Evolutionary conservation across 768 basidiomycete species (phyloP), one percentile per base, ranked within the genome.

Genomic region (Phallus indusiatus): DNA sequence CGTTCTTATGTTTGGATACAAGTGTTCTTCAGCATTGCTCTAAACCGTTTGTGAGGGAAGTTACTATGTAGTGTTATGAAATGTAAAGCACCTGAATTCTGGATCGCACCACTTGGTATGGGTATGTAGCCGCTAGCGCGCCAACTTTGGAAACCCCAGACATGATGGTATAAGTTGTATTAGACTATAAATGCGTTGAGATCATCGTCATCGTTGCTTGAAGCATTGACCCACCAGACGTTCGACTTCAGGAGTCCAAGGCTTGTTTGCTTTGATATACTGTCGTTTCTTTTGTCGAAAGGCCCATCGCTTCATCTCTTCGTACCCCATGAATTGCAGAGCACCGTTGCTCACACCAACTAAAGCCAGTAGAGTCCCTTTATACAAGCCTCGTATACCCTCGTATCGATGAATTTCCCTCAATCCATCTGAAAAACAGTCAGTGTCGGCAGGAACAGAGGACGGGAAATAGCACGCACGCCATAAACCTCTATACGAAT

Each of bases 21-120:
- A 63, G 47, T 81, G 78, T 21, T 73, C 65, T 50, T 81, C 83
- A 16, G 82, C 81, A 60, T 86, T 82, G 64, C 88, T 86, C 87
- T 90, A 60, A 53, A 51, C 18, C 16, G 17, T 12, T 10, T 1
- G 16, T 42, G 35, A 51, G 21, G 18, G 18, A 22, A 33, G 5
- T 7, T 20, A 50, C 48, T 18, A 51, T 33, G 37, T 34, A 59
- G 10, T 49, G 46, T 28, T 28, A 37, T 37, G 46, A 49, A 33
- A 56, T 33, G 61, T 1, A 16, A 68, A 78, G 35, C 59, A 92
- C 94, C 73, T 98, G 95, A 69, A 98, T 81, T 54, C 94, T 82
- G 1, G 95, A 94, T 56, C 95, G 83, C 47, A 99, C 78, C 48
- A 99, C 96, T 74, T 99, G 96, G 70, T 98, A 98, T 8, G 96